phyloP scores from a whole-genome alignment of 2,329 filamentous ascomycete genomes.

The Colletotrichum chlorophyti region DNA sequence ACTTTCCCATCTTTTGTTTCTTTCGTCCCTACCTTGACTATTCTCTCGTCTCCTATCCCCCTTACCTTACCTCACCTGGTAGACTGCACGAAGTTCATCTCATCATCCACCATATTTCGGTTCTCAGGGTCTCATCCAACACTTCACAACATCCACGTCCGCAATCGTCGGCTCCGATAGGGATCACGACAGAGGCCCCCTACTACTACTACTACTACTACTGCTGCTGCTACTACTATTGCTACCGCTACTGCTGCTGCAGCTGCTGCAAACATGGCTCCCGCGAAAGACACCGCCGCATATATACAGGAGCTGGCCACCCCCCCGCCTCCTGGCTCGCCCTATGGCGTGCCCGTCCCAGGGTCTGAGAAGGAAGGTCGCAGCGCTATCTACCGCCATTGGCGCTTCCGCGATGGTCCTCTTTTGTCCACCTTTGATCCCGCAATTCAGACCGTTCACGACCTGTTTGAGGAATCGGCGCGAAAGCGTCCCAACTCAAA shows the following conservation, averaged over 20 bases:
- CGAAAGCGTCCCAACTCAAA: constrained; percentile 69
- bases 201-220: background rate
- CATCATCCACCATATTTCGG: background rate
- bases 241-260: background rate
- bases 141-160: background rate
- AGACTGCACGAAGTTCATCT: too few relatives aligned
- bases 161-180: too few relatives aligned
- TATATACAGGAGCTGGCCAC: constrained; percentile 59
- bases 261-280: constrained; percentile 37
- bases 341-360: constrained; percentile 80
- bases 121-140: background rate
- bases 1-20: constrained; percentile 7
- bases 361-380: constrained; percentile 77
- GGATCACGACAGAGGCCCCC: too few relatives aligned
- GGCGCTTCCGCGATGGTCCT: constrained; percentile 74
- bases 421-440: constrained; percentile 78
- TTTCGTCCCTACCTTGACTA: background rate
- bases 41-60: background rate
- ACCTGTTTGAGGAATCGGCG: constrained; percentile 76
- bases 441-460: constrained; percentile 74
- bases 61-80: too few relatives aligned
- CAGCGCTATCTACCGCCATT: constrained; percentile 82
- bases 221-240: background rate
- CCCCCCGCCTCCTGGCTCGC: constrained; percentile 74
- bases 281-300: constrained; percentile 41